Conservation (phyloP, 305 asterid species). For the Fraxinus baroniana region DNA sequence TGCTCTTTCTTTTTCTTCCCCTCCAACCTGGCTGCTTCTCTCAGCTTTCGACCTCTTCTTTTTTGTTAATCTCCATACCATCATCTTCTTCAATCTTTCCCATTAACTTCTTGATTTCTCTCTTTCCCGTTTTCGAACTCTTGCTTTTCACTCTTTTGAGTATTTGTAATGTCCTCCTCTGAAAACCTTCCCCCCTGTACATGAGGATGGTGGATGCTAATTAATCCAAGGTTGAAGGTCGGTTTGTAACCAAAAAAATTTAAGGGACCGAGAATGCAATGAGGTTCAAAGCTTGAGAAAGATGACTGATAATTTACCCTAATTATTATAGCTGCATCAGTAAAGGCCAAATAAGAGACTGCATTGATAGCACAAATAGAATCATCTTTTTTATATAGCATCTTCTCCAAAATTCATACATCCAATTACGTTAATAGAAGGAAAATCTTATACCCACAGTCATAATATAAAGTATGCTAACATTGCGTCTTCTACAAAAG, state of each 20-base stretch:
- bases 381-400: not conserved
- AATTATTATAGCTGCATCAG: not conserved
- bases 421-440: not conserved
- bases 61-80: not conserved
- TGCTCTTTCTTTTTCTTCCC: not conserved
- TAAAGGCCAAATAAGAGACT: not conserved
- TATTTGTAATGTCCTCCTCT: not conserved
- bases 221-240: too few relatives aligned
- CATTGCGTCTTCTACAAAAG: too few relatives aligned
- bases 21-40: not conserved
- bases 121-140: constrained; percentile 1
- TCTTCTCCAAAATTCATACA: not conserved
- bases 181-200: not conserved
- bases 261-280: too few relatives aligned
- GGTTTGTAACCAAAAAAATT: too few relatives aligned
- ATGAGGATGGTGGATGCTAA: too few relatives aligned
- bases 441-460: not conserved
- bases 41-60: not conserved
- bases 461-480: too few relatives aligned
- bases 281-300: too few relatives aligned
- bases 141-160: not conserved
- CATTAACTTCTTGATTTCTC: not conserved
- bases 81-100: not conserved
- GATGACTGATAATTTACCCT: too few relatives aligned
- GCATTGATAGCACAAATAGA: not conserved